These are phyloP conservation scores for Cyclotella atomus DNA, from an alignment of 108 stramenopile genomes.

Conservation along the genomic window DNA sequence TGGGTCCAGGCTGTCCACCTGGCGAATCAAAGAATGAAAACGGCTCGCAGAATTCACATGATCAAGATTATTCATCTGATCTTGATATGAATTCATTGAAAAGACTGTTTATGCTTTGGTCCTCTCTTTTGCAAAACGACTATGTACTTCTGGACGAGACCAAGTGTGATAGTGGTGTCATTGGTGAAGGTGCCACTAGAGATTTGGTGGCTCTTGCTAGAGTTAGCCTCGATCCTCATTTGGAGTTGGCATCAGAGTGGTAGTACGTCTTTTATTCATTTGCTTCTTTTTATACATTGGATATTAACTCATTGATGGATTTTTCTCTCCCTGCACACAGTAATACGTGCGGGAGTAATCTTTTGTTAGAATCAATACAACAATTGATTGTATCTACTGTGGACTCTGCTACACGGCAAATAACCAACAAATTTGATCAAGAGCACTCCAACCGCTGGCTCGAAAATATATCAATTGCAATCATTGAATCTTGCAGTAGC, in stretches of 20 bases:
- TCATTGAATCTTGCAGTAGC: constrained; percentile 33
- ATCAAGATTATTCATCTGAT: background rate
- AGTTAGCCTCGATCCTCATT: constrained; percentile 35
- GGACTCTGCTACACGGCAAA: constrained; percentile 24
- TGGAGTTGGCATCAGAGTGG: constrained; percentile 15
- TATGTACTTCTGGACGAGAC: constrained; percentile 17
- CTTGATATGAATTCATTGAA: constrained; percentile 31
- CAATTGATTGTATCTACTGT: constrained; percentile 19
- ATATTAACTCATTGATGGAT: background rate
- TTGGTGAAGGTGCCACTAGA: constrained; percentile 29
- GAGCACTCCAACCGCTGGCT: constrained; percentile 30
- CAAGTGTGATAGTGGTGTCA: constrained; percentile 4
- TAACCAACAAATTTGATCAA: constrained; percentile 16
- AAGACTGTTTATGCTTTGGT: constrained; percentile 34
- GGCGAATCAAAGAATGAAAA: constrained; percentile 19
- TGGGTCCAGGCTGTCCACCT: constrained; percentile 2
- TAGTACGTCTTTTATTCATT: constrained; percentile 15
- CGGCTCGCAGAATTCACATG: constrained; percentile 12
- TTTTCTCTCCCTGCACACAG: background rate
- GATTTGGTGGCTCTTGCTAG: constrained; percentile 36
- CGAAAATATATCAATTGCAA: constrained; percentile 11
- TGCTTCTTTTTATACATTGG: background rate
- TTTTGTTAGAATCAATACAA: constrained; percentile 21
- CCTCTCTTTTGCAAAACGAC: constrained; percentile 21
- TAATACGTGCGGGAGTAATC: background rate